Conservation (phyloP, 495 filamentous ascomycete species). For the Elaphomyces granulatus region DNA sequence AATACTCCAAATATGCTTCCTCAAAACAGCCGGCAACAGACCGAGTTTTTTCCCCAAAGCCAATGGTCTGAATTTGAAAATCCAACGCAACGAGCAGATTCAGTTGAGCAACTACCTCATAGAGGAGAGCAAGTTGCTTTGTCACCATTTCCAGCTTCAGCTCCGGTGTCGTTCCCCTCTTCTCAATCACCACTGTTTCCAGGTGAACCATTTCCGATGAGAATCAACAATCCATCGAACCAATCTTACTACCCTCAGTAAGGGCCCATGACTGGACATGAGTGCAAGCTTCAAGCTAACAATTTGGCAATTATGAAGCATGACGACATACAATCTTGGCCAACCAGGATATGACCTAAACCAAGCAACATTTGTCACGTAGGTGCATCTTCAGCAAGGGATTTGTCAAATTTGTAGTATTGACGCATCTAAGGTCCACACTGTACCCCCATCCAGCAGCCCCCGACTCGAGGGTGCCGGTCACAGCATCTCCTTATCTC, state of each 20-base stretch:
- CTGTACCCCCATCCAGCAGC: constrained; percentile 14
- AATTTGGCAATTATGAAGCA: neutral
- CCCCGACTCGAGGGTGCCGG: constrained; percentile 18
- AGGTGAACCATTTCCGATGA: constrained; percentile 2
- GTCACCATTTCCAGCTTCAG: neutral
- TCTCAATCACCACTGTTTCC: constrained; percentile 4
- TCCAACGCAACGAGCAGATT: neutral
- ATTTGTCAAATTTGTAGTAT: constrained; percentile 1
- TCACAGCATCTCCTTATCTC: constrained; percentile 16
- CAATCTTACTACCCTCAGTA: constrained; percentile 6
- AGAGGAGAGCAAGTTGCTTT: constrained; percentile 2
- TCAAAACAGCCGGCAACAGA: constrained; percentile 2
- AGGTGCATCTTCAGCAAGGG: constrained; percentile 2
- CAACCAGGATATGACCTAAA: constrained; percentile 19
- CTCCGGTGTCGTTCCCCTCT: neutral
- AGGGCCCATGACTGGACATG: neutral
- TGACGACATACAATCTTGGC: constrained; percentile 7
- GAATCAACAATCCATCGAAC: neutral
- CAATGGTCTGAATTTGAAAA: constrained; percentile 5
- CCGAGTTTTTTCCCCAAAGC: neutral
- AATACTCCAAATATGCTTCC: constrained; percentile 4
- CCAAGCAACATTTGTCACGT: constrained; percentile 16
- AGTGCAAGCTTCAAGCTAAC: neutral
- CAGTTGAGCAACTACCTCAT: constrained; percentile 3
- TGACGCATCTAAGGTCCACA: constrained; percentile 9